phyloP scores from a whole-genome alignment of 305 asterid genomes.

The Fraxinus sp. region DNA sequence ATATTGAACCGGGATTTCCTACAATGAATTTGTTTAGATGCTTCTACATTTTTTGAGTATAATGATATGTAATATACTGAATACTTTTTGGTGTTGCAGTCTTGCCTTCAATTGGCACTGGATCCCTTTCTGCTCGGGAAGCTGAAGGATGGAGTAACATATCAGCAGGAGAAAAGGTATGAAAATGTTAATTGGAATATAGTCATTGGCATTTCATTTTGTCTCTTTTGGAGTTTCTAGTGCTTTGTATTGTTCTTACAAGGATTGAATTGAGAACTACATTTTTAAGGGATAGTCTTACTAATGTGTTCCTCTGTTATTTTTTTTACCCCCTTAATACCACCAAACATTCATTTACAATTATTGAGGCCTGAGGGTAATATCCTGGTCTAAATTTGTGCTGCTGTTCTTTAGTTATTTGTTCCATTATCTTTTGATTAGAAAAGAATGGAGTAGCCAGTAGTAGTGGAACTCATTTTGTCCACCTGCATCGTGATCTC shows the following conservation, averaged over 20 bases:
- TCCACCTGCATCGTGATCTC: neutral
- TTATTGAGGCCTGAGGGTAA: neutral
- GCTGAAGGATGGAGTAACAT: slow-evolving; percentile 87
- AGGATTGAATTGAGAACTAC: slow-evolving; percentile 19
- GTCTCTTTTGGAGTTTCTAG: slow-evolving; percentile 13
- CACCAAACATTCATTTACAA: neutral
- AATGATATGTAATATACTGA: slow-evolving; percentile 9
- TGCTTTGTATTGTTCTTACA: neutral
- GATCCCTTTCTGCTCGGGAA: slow-evolving; percentile 95
- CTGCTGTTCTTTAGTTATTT: neutral
- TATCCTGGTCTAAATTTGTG: neutral
- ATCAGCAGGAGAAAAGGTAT: slow-evolving; percentile 88
- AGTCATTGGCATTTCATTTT: slow-evolving; percentile 5
- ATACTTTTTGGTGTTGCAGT: slow-evolving; percentile 44
- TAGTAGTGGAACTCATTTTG: neutral
- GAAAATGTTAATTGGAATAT: slow-evolving; percentile 21
- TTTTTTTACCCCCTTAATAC: neutral
- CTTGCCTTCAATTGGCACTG: slow-evolving; percentile 82
- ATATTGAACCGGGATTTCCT: no score
- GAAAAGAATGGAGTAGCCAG: neutral
- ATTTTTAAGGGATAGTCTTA: slow-evolving; percentile 15
- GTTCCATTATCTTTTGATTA: neutral
- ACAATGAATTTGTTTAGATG: neutral
- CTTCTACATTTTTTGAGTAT: neutral
- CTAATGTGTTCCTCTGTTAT: neutral